Conservation (phyloP, 2,329 filamentous ascomycete species). For the Phyllosticta ampelicida region DNA sequence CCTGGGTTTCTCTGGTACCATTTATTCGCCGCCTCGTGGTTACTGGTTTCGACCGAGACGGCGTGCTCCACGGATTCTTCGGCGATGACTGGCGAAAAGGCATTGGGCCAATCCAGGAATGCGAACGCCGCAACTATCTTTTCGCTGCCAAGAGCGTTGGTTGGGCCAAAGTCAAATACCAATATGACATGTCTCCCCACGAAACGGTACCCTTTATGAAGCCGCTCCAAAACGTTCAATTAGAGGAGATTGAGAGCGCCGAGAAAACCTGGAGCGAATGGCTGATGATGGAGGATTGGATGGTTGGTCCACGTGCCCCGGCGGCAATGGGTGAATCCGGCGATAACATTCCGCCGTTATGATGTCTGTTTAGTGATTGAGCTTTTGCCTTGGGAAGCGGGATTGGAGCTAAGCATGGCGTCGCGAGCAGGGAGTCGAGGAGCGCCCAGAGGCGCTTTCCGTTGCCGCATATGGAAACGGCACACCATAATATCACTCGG, state of each 20-base stretch:
- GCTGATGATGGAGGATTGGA: slow-evolving; percentile 97
- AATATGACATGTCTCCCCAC: slow-evolving; percentile 77
- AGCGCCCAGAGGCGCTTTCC: not conserved
- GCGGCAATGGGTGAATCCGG: slow-evolving; percentile 26
- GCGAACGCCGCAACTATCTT: slow-evolving; percentile 85
- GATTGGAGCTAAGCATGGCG: slow-evolving; percentile 6
- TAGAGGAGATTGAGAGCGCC: slow-evolving; percentile 71
- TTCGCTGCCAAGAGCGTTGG: slow-evolving; percentile 89
- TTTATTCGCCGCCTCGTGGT: slow-evolving; percentile 85
- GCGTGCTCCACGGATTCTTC: slow-evolving; percentile 89
- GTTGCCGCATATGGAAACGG: not conserved
- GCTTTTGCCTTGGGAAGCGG: not conserved
- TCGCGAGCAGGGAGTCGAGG: not conserved
- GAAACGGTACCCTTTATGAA: slow-evolving; percentile 82
- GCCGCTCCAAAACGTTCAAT: slow-evolving; percentile 64
- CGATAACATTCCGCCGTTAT: slow-evolving; percentile 1
- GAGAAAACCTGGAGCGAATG: slow-evolving; percentile 88
- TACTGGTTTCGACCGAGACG: slow-evolving; percentile 79
- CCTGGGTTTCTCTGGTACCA: slow-evolving; percentile 62
- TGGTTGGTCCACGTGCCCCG: slow-evolving; percentile 75
- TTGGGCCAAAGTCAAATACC: slow-evolving; percentile 79
- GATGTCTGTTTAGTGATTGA: not conserved
- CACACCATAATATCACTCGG: not conserved
- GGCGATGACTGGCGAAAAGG: slow-evolving; percentile 84
- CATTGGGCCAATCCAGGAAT: slow-evolving; percentile 72